phyloP scores from a whole-genome alignment of 805 yeast species.

The Priceomyces castillae region DNA sequence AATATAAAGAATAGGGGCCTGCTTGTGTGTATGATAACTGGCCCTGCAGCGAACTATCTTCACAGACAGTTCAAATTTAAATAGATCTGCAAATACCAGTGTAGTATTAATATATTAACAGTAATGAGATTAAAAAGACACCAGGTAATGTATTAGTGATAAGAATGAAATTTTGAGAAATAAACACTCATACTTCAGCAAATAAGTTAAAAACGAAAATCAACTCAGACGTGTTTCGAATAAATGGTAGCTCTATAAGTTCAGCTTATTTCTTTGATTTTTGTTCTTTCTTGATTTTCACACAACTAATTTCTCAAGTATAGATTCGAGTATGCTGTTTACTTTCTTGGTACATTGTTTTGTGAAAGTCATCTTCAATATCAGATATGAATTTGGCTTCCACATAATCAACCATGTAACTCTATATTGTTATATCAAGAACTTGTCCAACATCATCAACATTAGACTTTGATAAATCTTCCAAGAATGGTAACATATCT shows the following conservation, averaged over 20 bases:
- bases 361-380: not conserved
- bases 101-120: not conserved
- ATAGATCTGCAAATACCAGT: not conserved
- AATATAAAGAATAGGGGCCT: not conserved
- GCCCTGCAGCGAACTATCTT: not conserved
- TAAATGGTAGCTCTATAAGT: slow-evolving; percentile 4
- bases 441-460: slow-evolving; percentile 87
- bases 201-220: not conserved
- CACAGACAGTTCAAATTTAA: not conserved
- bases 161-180: not conserved
- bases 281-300: slow-evolving; percentile 2
- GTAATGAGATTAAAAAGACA: not conserved
- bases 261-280: slow-evolving; percentile 3
- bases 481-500: slow-evolving; percentile 86
- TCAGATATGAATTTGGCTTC: not conserved
- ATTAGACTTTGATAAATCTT: slow-evolving; percentile 68
- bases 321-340: not conserved
- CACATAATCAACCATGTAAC: not conserved
- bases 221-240: not conserved
- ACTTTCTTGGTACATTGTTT: not conserved
- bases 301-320: not conserved
- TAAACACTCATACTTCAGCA: not conserved
- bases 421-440: slow-evolving; percentile 64
- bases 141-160: not conserved
- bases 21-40: not conserved